A percentile compares a stretch with the other conserved stretches of the same genome.
phyloP scores from a whole-genome alignment of 2,329 filamentous ascomycete species.

The Fonsecaea monophora region DNA sequence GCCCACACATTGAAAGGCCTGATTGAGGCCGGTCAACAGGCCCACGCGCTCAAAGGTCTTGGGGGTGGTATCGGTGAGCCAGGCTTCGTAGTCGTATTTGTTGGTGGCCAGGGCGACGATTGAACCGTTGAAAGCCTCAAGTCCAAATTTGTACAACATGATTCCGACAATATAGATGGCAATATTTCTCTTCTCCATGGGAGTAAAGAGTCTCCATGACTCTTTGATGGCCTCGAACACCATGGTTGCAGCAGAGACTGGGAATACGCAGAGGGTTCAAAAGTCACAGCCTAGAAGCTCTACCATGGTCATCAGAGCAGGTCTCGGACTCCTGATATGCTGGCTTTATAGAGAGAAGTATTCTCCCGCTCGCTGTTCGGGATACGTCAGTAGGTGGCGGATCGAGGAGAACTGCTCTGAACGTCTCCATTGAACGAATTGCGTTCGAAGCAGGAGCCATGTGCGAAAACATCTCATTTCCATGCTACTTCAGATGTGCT shows the following conservation, averaged over 20 bases:
- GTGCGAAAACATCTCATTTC: not conserved
- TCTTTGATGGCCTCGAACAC: conserved; percentile 7
- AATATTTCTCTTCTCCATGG: conserved; percentile 55
- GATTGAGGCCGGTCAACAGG: conserved; percentile 57
- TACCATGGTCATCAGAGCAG: not conserved
- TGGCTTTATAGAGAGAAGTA: not conserved
- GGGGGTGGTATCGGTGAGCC: conserved; percentile 42
- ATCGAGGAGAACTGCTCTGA: not conserved
- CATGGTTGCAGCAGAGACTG: not conserved
- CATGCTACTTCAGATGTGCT: not conserved
- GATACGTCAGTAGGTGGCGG: not conserved
- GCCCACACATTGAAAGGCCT: conserved; percentile 59
- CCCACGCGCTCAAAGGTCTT: conserved; percentile 57
- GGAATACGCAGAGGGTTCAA: not conserved
- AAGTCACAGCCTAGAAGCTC: not conserved
- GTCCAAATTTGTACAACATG: conserved; percentile 61
- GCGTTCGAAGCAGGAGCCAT: not conserved
- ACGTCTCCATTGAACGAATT: not conserved
- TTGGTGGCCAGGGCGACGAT: conserved; percentile 59
- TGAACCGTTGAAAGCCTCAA: conserved; percentile 60
- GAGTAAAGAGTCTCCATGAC: conserved; percentile 44
- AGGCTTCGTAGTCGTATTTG: conserved; percentile 56
- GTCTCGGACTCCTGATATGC: not conserved
- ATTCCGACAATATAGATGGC: conserved; percentile 58
- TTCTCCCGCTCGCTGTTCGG: not conserved